Evolutionary conservation across 371 early-diverging fungal genomes (phyloP), one percentile per base, ranked within the genome.

Genomic region (Saksenaea oblongispora): DNA sequence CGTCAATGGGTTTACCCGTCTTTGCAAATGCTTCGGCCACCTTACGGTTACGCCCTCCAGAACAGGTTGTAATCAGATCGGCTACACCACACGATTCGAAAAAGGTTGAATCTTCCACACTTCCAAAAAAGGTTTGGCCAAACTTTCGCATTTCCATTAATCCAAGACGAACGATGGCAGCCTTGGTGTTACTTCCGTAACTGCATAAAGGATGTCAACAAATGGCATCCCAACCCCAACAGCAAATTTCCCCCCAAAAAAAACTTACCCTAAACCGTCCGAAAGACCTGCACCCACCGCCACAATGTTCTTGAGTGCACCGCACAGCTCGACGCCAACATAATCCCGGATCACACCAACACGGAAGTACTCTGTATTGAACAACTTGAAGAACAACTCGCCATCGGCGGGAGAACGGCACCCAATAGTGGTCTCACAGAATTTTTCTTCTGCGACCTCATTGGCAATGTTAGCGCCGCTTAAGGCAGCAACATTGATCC

Each of bases 401-500:
- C 93, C 98, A 71, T 95, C 90, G 26, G 80, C 81, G 18, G 58
- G 61, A 39, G 85, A 78, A 22, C 73, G 68, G 74, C 91, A 96
- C 26, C 96, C 98, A 60, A 98, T 90, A 0, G 99, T 99, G 0
- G 95, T 90, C 78, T 99, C 99, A 76, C 94, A 95, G 69, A 98
- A 95, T 64, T 92, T 79, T 59, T 95, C 96, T 67, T 85, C 79
- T 0, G 99, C 98, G n/a, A 99, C 95, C 71, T 99, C 99, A 62
- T 85, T 87, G 26, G 99, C 99, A 76, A 99, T 98, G 79, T 99
- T 99, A 54, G 99, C 99, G 37, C 99, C 99, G 87, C 94, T 95
- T 39, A 99, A 76, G 17, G 94, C 94, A 41, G 90, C 86, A 17
- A 94, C 89, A 27, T 90, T 86, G 54, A 98, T 84, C 27, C 77